Evolutionary conservation across 768 basidiomycete genomes (phyloP).

Genomic region (Macrolepiota dolichaula): DNA sequence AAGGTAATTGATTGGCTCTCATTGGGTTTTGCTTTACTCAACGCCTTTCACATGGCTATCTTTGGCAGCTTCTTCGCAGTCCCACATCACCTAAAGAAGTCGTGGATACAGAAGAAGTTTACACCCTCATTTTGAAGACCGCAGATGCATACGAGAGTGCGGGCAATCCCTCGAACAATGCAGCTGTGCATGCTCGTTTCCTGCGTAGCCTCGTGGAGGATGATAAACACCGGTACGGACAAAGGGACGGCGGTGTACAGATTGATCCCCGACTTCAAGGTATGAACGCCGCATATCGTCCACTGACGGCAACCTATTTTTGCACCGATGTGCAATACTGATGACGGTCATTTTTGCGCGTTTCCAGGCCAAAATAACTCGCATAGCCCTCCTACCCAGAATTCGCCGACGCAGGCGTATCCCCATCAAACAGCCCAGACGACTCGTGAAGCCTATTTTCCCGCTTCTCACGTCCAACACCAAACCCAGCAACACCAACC

Average conservation of each 20-base stretch:
- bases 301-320: slow-evolving; percentile 9
- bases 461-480: slow-evolving; percentile 40
- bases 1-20: slow-evolving; percentile 40
- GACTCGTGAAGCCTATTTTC: slow-evolving; percentile 30
- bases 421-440: slow-evolving; percentile 28
- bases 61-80: slow-evolving; percentile 62
- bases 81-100: slow-evolving; percentile 55
- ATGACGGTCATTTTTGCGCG: neutral
- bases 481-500: slow-evolving; percentile 29
- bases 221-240: slow-evolving; percentile 56
- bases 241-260: slow-evolving; percentile 36
- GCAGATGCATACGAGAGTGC: slow-evolving; percentile 80
- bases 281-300: slow-evolving; percentile 25
- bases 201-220: slow-evolving; percentile 64
- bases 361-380: slow-evolving; percentile 21
- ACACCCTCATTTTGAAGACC: slow-evolving; percentile 60
- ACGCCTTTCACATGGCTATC: slow-evolving; percentile 5
- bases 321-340: neutral
- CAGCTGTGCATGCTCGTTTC: slow-evolving; percentile 80
- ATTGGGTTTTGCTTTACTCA: neutral
- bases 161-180: slow-evolving; percentile 57
- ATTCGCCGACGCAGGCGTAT: slow-evolving; percentile 30
- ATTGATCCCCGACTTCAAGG: slow-evolving; percentile 58
- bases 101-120: slow-evolving; percentile 61
- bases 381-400: slow-evolving; percentile 21